Conservation (phyloP, 73 alveolate genomes). For the Stentor roeselii region DNA sequence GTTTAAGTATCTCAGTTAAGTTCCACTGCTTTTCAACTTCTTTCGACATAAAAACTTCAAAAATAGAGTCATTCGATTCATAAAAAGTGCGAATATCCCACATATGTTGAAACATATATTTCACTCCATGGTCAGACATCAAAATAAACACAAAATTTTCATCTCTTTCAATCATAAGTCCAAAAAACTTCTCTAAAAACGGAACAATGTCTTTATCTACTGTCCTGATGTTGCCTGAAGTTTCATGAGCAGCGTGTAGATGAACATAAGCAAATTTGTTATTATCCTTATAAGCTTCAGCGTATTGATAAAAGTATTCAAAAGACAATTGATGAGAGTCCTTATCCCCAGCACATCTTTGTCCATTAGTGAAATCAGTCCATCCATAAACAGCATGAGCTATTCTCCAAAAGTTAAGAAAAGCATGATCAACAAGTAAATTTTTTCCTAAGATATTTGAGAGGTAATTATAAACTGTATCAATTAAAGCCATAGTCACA, state of each 20-base stretch:
- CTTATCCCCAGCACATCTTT: background rate
- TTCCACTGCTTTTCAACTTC: background rate
- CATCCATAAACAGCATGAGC: background rate
- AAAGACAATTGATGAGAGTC: background rate
- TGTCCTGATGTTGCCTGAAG: background rate
- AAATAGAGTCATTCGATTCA: background rate
- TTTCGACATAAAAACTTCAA: background rate
- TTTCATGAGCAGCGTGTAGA: background rate
- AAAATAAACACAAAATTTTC: background rate
- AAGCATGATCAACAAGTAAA: background rate
- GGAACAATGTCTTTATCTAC: background rate
- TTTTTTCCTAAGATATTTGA: background rate
- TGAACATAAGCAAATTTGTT: background rate
- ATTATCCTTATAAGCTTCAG: background rate
- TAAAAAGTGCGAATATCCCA: background rate
- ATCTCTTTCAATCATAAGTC: too few species aligned
- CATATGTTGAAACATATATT: background rate
- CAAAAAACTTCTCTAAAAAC: background rate
- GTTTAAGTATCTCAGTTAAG: background rate
- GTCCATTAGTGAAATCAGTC: background rate
- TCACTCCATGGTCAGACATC: background rate
- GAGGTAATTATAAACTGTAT: background rate
- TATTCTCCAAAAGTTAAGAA: background rate
- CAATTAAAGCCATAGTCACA: background rate
- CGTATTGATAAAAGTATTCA: background rate